These are phyloP conservation scores for Colletotrichum paranaense DNA, from an alignment of 2,329 filamentous ascomycete genomes.

Conservation along the genomic window DNA sequence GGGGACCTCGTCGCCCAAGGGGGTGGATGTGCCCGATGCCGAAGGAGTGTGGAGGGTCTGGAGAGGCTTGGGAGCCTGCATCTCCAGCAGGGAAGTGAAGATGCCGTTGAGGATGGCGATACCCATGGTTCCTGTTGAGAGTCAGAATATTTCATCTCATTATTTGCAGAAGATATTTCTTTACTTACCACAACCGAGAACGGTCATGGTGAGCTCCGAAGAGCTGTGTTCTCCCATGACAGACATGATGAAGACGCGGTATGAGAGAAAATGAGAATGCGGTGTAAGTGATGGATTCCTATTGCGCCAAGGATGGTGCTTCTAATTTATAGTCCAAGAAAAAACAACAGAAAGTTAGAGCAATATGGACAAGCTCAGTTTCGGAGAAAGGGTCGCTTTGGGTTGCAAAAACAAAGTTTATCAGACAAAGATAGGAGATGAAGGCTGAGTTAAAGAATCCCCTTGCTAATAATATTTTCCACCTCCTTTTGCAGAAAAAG, in stretches of 20 bases:
- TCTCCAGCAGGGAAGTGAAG: conserved; percentile 72
- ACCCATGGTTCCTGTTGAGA: conserved; percentile 78
- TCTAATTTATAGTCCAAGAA: neutral
- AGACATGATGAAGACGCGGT: conserved; percentile 41
- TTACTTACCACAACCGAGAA: conserved; percentile 81
- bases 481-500: conserved; percentile 22
- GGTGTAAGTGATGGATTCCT: conserved; percentile 28
- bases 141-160: conserved; percentile 22
- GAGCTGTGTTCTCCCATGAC: conserved; percentile 49
- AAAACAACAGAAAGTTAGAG: neutral
- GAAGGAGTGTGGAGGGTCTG: conserved; percentile 46
- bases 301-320: neutral
- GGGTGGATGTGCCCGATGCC: conserved; percentile 54
- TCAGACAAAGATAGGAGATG: neutral
- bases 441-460: conserved; percentile 7
- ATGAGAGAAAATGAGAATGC: neutral
- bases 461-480: conserved; percentile 22
- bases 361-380: neutral
- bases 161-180: neutral
- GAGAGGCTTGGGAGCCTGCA: conserved; percentile 58
- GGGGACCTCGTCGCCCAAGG: conserved; percentile 59
- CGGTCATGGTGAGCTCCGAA: conserved; percentile 75
- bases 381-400: neutral
- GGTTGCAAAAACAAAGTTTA: neutral
- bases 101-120: conserved; percentile 87